A percentile compares a stretch with the other conserved stretches of the same genome.
Conservation (phyloP, 2,329 filamentous ascomycete genomes). For the Pseudogymnoascus sp. region DNA sequence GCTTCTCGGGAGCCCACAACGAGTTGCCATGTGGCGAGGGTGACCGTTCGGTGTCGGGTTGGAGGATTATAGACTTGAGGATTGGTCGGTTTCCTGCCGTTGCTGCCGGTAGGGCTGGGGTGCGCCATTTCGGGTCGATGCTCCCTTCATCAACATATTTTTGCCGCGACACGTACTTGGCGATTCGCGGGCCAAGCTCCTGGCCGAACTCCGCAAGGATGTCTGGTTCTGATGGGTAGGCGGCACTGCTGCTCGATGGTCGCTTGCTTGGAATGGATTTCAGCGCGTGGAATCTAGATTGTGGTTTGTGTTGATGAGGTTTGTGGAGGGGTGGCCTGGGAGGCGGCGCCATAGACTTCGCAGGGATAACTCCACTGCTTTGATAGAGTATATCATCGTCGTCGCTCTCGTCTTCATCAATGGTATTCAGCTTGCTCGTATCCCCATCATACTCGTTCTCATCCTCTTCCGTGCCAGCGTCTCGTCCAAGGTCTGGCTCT, state of each 20-base stretch:
- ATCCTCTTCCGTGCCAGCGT: background rate
- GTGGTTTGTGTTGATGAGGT: background rate
- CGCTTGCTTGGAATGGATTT: background rate
- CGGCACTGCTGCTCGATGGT: background rate
- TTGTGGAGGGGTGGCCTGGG: background rate
- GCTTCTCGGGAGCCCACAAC: conserved; percentile 24
- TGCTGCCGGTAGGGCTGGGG: conserved; percentile 17
- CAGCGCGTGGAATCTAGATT: background rate
- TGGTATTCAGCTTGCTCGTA: background rate
- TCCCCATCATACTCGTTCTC: background rate
- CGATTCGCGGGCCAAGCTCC: conserved; percentile 24
- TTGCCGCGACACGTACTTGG: conserved; percentile 22
- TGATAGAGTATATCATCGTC: conserved; percentile 7
- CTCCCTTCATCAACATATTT: conserved; percentile 16
- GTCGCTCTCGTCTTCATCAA: background rate
- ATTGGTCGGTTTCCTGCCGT: conserved; percentile 14
- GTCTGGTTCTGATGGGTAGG: conserved; percentile 22
- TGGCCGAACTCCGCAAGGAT: conserved; percentile 25
- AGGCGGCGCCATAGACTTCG: background rate
- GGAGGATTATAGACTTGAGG: conserved; percentile 15
- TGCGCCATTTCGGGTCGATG: conserved; percentile 23
- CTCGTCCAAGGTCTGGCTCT: background rate
- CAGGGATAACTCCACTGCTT: background rate
- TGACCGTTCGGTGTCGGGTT: conserved; percentile 18
- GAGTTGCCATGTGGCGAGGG: conserved; percentile 22